Percentiles rank a stretch among this genome's conserved stretches.
These are phyloP conservation scores for Fusarium sp. DNA, from an alignment of 2,329 filamentous ascomycete species.

Conservation along the genomic window DNA sequence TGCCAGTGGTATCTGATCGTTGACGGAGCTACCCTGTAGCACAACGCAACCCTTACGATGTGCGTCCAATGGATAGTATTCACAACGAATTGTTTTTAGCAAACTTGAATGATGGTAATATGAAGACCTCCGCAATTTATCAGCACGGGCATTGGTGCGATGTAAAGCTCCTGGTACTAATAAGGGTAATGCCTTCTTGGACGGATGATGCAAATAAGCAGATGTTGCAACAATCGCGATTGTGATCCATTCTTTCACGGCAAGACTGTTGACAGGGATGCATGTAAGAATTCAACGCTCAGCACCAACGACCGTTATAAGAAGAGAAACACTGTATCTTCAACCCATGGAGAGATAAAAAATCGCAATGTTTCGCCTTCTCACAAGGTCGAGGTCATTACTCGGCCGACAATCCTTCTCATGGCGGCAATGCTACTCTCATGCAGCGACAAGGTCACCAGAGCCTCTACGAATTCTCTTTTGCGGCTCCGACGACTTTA, in stretches of 20 bases:
- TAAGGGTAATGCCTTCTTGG: not conserved
- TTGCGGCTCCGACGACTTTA: conserved; percentile 94
- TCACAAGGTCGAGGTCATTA: conserved; percentile 14
- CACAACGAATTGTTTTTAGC: not conserved
- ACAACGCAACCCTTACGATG: not conserved
- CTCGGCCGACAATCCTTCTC: conserved; percentile 14
- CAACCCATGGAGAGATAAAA: not conserved
- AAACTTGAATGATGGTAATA: not conserved
- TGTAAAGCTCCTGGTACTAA: not conserved
- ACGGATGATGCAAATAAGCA: conserved; percentile 49
- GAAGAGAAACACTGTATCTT: not conserved
- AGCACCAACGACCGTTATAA: not conserved
- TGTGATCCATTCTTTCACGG: not conserved
- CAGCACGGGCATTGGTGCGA: too few relatives aligned
- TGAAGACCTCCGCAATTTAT: too few relatives aligned
- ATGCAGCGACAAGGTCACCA: conserved; percentile 42
- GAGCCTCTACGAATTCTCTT: conserved; percentile 87
- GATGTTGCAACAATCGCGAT: conserved; percentile 51
- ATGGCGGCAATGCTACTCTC: conserved; percentile 36
- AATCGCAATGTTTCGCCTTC: conserved; percentile 35
- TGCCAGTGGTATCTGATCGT: not conserved
- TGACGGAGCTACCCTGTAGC: not conserved
- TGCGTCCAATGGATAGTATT: not conserved
- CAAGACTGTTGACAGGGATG: not conserved
- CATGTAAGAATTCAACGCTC: not conserved